A percentile compares a stretch with the other conserved stretches of the same genome.
Evolutionary conservation across 805 yeast species (phyloP).

Genomic region (Barnettozyma californica): DNA sequence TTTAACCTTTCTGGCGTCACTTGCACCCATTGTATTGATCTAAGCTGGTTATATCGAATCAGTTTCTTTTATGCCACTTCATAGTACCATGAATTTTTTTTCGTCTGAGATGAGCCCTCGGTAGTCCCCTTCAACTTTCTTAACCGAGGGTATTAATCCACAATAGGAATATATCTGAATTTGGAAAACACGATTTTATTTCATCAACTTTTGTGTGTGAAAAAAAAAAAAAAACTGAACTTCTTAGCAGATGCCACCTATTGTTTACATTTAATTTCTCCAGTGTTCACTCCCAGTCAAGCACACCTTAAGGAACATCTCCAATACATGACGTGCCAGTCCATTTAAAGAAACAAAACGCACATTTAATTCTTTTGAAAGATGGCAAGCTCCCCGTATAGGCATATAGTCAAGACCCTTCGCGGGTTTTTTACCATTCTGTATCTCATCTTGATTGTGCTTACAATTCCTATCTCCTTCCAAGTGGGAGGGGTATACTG

Average conservation of each 20-base stretch:
- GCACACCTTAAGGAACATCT: background rate
- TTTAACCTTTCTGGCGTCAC: conserved; percentile 11
- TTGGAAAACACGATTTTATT: background rate
- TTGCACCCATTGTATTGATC: conserved; percentile 11
- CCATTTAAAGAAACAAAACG: background rate
- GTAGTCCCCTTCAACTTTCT: too few relatives aligned
- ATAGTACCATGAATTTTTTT: background rate
- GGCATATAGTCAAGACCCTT: conserved; percentile 12
- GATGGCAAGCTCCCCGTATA: conserved; percentile 8
- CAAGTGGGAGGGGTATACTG: conserved; percentile 90
- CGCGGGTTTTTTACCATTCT: conserved; percentile 43
- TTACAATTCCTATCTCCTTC: conserved; percentile 88
- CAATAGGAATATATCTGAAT: background rate
- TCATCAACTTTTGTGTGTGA: background rate
- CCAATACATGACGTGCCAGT: background rate
- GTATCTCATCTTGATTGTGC: conserved; percentile 62
- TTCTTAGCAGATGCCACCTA: background rate
- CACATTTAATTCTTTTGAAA: background rate
- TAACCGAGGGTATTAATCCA: background rate
- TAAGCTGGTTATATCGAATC: background rate
- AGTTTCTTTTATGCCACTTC: background rate
- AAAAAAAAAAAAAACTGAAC: background rate
- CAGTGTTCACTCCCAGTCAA: background rate
- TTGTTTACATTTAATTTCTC: background rate
- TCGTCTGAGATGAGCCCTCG: background rate